These are phyloP conservation scores for Rhizopogon rudus DNA, from an alignment of 768 basidiomycete genomes.

Conservation along the genomic window DNA sequence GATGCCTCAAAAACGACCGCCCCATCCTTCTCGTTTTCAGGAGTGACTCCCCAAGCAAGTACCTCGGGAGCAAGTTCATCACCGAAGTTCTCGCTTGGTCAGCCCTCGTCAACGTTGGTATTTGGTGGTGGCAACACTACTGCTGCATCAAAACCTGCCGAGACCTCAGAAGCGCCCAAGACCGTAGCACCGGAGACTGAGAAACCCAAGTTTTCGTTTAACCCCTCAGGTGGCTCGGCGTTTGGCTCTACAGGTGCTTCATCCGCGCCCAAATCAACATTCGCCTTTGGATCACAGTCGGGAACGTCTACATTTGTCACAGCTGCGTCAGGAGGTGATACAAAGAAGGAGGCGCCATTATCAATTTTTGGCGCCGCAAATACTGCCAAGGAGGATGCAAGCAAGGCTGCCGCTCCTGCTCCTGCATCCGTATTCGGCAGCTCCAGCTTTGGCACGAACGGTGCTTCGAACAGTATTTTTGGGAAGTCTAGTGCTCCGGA, in stretches of 20 bases:
- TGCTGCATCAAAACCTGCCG: conserved; percentile 1
- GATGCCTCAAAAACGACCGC: conserved; percentile 11
- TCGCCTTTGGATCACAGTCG: conserved; percentile 18
- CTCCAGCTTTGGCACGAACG: conserved; percentile 11
- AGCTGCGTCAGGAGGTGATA: conserved; percentile 13
- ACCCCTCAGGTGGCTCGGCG: conserved; percentile 5
- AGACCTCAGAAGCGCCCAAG: conserved; percentile 11
- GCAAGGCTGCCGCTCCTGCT: conserved; percentile 7
- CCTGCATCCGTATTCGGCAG: conserved; percentile 18
- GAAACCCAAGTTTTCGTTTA: conserved; percentile 21
- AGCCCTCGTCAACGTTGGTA: neutral
- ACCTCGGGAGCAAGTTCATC: conserved; percentile 3
- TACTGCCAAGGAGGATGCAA: conserved; percentile 1
- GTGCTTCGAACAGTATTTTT: conserved; percentile 10
- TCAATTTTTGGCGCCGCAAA: conserved; percentile 32
- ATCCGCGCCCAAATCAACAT: conserved; percentile 12
- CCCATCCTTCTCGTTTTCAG: conserved; percentile 18
- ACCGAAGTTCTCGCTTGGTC: neutral
- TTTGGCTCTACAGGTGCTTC: conserved; percentile 4
- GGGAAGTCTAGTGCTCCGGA: conserved; percentile 13
- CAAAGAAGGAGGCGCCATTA: conserved; percentile 21
- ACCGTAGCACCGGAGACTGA: conserved; percentile 5
- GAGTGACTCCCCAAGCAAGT: conserved; percentile 3
- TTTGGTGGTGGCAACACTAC: neutral
- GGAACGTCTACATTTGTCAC: conserved; percentile 18